Percentiles rank a stretch among this genome's conserved stretches.
Evolutionary conservation across 2,329 filamentous ascomycete genomes (phyloP).

Genomic region (Penicillium hordei): DNA sequence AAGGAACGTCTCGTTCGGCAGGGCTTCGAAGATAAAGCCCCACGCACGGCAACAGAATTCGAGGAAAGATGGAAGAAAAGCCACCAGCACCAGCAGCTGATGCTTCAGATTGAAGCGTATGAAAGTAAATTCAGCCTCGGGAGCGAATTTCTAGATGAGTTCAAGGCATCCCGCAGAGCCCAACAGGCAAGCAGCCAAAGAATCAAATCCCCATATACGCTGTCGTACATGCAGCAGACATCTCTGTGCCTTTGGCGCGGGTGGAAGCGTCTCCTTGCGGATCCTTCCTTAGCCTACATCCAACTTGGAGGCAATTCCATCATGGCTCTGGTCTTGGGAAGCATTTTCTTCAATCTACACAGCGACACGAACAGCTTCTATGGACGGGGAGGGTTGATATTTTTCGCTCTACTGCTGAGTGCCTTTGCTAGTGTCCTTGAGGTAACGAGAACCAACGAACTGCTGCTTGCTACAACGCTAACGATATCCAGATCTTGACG

Average conservation of each 20-base stretch:
- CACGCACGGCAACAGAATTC: slow-evolving; percentile 68
- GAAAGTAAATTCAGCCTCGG: slow-evolving; percentile 39
- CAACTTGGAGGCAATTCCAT: slow-evolving; percentile 64
- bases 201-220: slow-evolving; percentile 72
- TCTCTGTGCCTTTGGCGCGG: slow-evolving; percentile 75
- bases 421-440: slow-evolving; percentile 75
- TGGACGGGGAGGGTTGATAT: slow-evolving; percentile 71
- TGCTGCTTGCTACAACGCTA: slow-evolving; percentile 22
- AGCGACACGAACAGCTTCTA: slow-evolving; percentile 68
- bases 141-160: slow-evolving; percentile 32
- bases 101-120: slow-evolving; percentile 41
- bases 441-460: slow-evolving; percentile 38
- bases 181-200: slow-evolving; percentile 50
- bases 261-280: slow-evolving; percentile 69
- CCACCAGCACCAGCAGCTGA: slow-evolving; percentile 40
- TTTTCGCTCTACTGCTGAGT: slow-evolving; percentile 82
- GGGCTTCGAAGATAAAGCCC: slow-evolving; percentile 62
- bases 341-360: slow-evolving; percentile 74
- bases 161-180: slow-evolving; percentile 35
- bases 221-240: slow-evolving; percentile 73
- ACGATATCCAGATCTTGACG: too few species aligned
- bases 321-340: slow-evolving; percentile 72
- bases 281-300: slow-evolving; percentile 68
- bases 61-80: slow-evolving; percentile 55
- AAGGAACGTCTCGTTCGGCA: slow-evolving; percentile 54